Conservation (phyloP, 176 grass and related monocot species). For the Elaeis guineensis region DNA sequence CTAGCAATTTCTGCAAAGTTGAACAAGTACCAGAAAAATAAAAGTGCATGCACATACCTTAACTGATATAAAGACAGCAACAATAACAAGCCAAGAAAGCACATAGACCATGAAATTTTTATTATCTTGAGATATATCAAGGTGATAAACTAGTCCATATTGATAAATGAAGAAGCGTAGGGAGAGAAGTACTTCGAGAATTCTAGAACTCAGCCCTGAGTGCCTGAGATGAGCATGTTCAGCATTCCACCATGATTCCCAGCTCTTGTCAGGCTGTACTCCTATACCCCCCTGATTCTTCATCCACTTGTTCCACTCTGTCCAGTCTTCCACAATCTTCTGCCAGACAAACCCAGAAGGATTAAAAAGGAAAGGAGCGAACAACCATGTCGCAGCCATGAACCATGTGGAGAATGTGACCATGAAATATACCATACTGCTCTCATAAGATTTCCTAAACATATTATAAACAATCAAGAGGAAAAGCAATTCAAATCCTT, state of each 20-base stretch:
- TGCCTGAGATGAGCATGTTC: conserved; percentile 79
- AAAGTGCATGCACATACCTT: conserved; percentile 42
- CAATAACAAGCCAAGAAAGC: conserved; percentile 89
- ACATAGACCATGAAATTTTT: conserved; percentile 85
- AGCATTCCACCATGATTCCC: conserved; percentile 95
- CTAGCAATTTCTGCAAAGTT: too few relatives aligned
- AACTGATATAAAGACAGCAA: conserved; percentile 66
- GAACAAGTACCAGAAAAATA: too few relatives aligned
- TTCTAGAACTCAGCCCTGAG: conserved; percentile 61
- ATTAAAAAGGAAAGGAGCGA: conserved; percentile 91
- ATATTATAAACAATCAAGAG: conserved; percentile 75
- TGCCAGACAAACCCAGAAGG: conserved; percentile 80
- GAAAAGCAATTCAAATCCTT: conserved; percentile 87
- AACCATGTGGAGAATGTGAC: conserved; percentile 95
- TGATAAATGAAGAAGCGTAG: conserved; percentile 94
- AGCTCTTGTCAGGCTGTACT: conserved; percentile 83
- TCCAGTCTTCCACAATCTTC: conserved; percentile 91
- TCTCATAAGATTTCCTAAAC: conserved; percentile 63
- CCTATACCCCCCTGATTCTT: conserved; percentile 80
- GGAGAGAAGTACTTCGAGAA: conserved; percentile 75
- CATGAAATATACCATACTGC: conserved; percentile 58
- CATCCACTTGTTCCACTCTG: conserved; percentile 88
- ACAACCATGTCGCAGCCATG: conserved; percentile 85
- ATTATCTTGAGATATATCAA: conserved; percentile 82
- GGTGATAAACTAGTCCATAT: conserved; percentile 92